phyloP scores from a whole-genome alignment of 164 flowering plant species.

The Tinospora cordifolia region DNA sequence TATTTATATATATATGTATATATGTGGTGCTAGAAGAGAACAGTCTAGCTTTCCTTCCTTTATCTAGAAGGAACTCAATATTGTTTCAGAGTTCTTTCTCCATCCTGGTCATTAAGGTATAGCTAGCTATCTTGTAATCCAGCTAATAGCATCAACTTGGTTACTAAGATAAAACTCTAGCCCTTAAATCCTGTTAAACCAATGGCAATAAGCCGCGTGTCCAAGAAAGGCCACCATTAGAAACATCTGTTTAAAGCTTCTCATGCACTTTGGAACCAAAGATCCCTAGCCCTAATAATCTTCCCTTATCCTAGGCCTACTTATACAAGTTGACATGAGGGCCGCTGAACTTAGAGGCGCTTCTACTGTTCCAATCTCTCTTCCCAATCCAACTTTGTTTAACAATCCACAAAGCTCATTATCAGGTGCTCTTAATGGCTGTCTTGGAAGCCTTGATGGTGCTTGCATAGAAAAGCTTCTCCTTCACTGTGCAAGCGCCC shows the following conservation, averaged over 20 bases:
- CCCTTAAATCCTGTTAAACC: constrained; percentile 26
- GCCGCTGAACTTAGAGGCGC: constrained; percentile 35
- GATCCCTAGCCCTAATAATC: constrained; percentile 11
- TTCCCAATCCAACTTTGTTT: constrained; percentile 39
- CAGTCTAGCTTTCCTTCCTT: constrained; percentile 5
- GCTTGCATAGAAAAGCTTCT: constrained; percentile 78
- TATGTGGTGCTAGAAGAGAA: constrained; percentile 15
- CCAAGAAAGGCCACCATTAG: constrained; percentile 11
- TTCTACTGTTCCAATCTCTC: constrained; percentile 25
- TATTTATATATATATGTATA: not conserved
- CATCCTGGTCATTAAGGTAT: not conserved
- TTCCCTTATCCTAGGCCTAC: not conserved
- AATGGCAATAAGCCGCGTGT: constrained; percentile 25
- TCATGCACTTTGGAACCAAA: constrained; percentile 28
- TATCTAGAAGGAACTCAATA: constrained; percentile 7
- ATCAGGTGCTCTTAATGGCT: constrained; percentile 49
- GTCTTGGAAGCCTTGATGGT: constrained; percentile 67
- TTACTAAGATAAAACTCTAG: constrained; percentile 30
- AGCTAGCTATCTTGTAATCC: no score
- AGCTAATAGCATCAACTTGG: constrained; percentile 10
- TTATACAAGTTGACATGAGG: constrained; percentile 29
- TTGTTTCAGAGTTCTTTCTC: constrained; percentile 6
- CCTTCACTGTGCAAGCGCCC: constrained; percentile 69
- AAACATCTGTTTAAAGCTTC: constrained; percentile 2
- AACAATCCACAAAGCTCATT: constrained; percentile 33